Conservation (phyloP, 2,329 filamentous ascomycete genomes). For the Leptographium radiaticola region DNA sequence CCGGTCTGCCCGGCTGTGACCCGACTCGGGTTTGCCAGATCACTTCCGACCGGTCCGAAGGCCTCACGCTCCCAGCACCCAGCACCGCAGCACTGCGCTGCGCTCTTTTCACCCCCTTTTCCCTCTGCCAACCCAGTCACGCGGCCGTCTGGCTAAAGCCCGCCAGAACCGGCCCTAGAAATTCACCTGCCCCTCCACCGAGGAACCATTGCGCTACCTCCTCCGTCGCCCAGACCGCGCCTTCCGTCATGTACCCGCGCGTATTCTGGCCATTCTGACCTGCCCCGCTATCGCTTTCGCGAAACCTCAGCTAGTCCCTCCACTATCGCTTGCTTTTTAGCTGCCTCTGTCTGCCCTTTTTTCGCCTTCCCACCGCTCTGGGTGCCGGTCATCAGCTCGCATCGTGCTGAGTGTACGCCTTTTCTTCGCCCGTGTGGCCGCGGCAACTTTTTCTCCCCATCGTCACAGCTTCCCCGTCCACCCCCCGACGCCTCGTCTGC, state of each 20-base stretch:
- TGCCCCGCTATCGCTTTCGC: neutral
- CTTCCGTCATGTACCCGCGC: neutral
- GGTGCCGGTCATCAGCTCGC: neutral
- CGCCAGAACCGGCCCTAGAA: too few species aligned
- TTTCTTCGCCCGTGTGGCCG: neutral
- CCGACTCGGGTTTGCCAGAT: neutral
- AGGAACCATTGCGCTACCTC: neutral
- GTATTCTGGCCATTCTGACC: neutral
- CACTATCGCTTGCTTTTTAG: neutral
- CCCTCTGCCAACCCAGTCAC: too few species aligned
- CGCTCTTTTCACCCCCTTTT: too few species aligned
- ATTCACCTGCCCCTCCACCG: neutral
- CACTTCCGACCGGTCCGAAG: neutral
- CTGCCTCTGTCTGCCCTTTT: neutral
- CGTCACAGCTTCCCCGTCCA: neutral
- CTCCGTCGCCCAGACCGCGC: neutral
- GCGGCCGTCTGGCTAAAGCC: too few species aligned
- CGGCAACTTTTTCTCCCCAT: neutral
- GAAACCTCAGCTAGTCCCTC: neutral
- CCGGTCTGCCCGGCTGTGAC: neutral
- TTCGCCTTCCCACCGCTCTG: neutral
- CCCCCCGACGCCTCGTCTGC: neutral
- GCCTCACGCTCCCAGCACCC: neutral
- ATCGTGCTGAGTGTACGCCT: constrained; percentile 1
- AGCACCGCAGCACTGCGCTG: too few species aligned